These are phyloP conservation scores for Striga asiatica DNA, from an alignment of 257 asterid genomes.

Conservation along the genomic window DNA sequence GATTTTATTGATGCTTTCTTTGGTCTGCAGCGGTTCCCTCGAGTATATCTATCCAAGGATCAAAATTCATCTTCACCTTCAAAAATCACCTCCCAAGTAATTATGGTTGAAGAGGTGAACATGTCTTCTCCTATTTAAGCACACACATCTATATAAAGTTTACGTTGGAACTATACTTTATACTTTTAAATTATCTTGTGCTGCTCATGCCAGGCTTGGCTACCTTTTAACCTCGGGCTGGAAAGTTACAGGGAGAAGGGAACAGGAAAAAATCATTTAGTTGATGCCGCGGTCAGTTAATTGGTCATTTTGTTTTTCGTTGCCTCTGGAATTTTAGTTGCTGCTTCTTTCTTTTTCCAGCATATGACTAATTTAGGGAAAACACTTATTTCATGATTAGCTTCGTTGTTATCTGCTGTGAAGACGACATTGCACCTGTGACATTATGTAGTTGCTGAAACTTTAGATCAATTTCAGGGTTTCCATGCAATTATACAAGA, in stretches of 20 bases:
- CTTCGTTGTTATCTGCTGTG: slow-evolving; percentile 5
- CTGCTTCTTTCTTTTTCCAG: neutral
- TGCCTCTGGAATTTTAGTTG: too few relatives aligned
- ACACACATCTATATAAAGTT: slow-evolving; percentile 5
- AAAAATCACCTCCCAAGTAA: slow-evolving; percentile 18
- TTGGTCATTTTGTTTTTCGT: slow-evolving; percentile 5
- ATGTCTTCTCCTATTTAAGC: slow-evolving; percentile 16
- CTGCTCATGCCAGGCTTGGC: slow-evolving; percentile 62
- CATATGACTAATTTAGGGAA: neutral
- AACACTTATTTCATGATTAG: slow-evolving; percentile 4
- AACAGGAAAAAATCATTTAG: slow-evolving; percentile 22
- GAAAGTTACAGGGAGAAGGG: slow-evolving; percentile 32
- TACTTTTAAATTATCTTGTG: slow-evolving; percentile 1
- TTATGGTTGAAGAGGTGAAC: slow-evolving; percentile 59
- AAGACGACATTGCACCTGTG: slow-evolving; percentile 1
- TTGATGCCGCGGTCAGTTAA: slow-evolving; percentile 54
- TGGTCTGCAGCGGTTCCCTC: slow-evolving; percentile 51
- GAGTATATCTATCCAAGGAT: slow-evolving; percentile 28
- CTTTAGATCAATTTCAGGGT: slow-evolving; percentile 38
- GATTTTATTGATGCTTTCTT: slow-evolving; percentile 2
- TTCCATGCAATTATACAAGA: slow-evolving; percentile 65
- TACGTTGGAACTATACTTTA: neutral
- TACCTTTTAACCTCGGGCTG: slow-evolving; percentile 51
- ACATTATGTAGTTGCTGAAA: slow-evolving; percentile 11
- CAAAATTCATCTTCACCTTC: slow-evolving; percentile 35